phyloP scores from a whole-genome alignment of 2,329 filamentous ascomycete genomes.

The Epichloe sibirici region DNA sequence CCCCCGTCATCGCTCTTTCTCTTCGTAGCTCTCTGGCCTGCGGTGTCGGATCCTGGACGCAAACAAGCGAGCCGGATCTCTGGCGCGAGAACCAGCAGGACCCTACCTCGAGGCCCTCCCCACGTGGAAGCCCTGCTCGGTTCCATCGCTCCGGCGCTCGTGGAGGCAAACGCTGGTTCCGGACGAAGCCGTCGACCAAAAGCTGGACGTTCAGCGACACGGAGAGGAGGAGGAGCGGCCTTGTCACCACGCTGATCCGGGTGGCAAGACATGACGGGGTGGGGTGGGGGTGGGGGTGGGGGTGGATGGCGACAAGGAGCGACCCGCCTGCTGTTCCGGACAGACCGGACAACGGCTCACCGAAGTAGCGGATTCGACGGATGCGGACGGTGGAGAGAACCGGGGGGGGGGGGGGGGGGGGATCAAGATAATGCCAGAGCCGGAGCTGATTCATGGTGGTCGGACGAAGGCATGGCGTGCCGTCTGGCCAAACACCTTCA shows the following conservation, averaged over 20 bases:
- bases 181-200: constrained; percentile 22
- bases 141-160: constrained; percentile 22
- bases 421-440: not conserved
- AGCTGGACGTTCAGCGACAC: constrained; percentile 25
- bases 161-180: constrained; percentile 35
- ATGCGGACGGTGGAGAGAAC: constrained; percentile 14
- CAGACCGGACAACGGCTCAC: not conserved
- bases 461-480: constrained; percentile 31
- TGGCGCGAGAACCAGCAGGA: constrained; percentile 25
- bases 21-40: constrained; percentile 24
- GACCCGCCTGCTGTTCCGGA: not conserved
- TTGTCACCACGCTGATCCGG: constrained; percentile 20
- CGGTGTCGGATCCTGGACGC: constrained; percentile 24
- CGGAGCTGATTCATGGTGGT: constrained; percentile 29
- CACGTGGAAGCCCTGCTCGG: constrained; percentile 29
- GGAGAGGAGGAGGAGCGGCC: constrained; percentile 16
- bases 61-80: constrained; percentile 19
- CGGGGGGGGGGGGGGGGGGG: constrained; percentile 2
- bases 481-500: constrained; percentile 33
- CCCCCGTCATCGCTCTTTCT: constrained; percentile 18
- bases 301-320: no score
- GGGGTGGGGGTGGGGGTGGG: no score
- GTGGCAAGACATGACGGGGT: constrained; percentile 13
- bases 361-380: not conserved
- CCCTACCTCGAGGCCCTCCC: constrained; percentile 20